These are phyloP conservation scores for Verticillium dahliae DNA, from an alignment of 2,329 filamentous ascomycete species.

Conservation along the genomic window DNA sequence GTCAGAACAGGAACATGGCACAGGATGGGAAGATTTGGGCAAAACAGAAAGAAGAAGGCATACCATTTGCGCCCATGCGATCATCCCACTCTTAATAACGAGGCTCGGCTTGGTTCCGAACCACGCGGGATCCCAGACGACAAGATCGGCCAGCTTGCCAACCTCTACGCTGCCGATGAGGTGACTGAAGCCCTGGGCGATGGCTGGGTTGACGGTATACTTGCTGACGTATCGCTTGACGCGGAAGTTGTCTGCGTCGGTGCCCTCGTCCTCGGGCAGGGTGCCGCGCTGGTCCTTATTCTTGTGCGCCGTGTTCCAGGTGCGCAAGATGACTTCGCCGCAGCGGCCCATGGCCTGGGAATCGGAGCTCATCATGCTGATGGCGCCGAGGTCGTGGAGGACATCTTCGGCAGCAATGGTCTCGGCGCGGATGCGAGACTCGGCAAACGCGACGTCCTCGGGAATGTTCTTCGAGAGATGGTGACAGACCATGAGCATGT, in stretches of 20 bases:
- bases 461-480: constrained; percentile 88
- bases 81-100: constrained; percentile 83
- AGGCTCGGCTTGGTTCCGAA: constrained; percentile 82
- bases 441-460: constrained; percentile 92
- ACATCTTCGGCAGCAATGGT: constrained; percentile 97
- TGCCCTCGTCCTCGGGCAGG: constrained; percentile 70
- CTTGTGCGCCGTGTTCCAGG: constrained; percentile 97
- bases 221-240: constrained; percentile 93
- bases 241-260: constrained; percentile 80
- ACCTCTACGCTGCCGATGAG: constrained; percentile 81
- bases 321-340: constrained; percentile 86
- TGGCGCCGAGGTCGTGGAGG: constrained; percentile 87
- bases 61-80: constrained; percentile 79
- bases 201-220: constrained; percentile 90
- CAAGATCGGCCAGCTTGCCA: constrained; percentile 83
- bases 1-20: not conserved
- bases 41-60: constrained; percentile 11
- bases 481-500: constrained; percentile 99
- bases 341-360: constrained; percentile 96
- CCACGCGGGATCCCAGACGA: constrained; percentile 76
- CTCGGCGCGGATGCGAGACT: constrained; percentile 88
- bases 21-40: constrained; percentile 1
- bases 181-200: constrained; percentile 86
- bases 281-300: constrained; percentile 81
- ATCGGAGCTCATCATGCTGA: constrained; percentile 96